Percentiles rank a stretch among this genome's conserved stretches.
phyloP scores from a whole-genome alignment of 495 filamentous ascomycete genomes.

The Xylaria intraflava region DNA sequence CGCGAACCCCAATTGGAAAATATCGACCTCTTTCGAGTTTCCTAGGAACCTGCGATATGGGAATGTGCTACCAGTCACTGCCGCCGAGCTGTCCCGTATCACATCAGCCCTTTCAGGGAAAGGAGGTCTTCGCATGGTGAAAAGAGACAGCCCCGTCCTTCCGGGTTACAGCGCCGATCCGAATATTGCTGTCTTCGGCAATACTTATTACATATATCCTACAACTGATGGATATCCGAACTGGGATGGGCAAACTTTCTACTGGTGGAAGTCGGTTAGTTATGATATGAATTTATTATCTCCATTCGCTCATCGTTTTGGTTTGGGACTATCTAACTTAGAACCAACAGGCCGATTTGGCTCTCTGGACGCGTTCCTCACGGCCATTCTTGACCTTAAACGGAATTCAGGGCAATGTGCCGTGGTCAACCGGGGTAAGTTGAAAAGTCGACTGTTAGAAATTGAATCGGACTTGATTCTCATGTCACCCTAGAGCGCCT shows the following conservation, averaged over 20 bases:
- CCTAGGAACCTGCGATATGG: constrained; percentile 17
- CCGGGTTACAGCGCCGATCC: constrained; percentile 11
- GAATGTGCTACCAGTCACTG: constrained; percentile 15
- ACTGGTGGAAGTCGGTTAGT: constrained; percentile 13
- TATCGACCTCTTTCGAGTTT: constrained; percentile 9
- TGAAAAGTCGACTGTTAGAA: background rate
- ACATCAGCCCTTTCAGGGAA: background rate
- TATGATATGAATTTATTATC: too few relatives aligned
- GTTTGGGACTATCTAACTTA: too few relatives aligned
- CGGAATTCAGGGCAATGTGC: constrained; percentile 10
- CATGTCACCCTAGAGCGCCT: constrained; percentile 3
- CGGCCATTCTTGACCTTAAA: constrained; percentile 12
- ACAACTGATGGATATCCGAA: constrained; percentile 11
- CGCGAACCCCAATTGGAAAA: constrained; percentile 11
- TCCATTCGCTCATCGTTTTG: too few relatives aligned
- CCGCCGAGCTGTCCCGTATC: constrained; percentile 7
- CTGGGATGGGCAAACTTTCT: constrained; percentile 15
- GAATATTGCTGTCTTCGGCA: constrained; percentile 12
- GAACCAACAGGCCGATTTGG: constrained; percentile 10
- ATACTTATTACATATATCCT: constrained; percentile 13
- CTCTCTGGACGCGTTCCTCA: constrained; percentile 9
- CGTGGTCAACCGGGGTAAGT: constrained; percentile 13
- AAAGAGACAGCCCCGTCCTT: constrained; percentile 8
- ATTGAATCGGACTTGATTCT: background rate
- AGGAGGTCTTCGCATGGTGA: background rate